Evolutionary conservation across 2,329 filamentous ascomycete species (phyloP).

Genomic region (Diaporthe amygdali): DNA sequence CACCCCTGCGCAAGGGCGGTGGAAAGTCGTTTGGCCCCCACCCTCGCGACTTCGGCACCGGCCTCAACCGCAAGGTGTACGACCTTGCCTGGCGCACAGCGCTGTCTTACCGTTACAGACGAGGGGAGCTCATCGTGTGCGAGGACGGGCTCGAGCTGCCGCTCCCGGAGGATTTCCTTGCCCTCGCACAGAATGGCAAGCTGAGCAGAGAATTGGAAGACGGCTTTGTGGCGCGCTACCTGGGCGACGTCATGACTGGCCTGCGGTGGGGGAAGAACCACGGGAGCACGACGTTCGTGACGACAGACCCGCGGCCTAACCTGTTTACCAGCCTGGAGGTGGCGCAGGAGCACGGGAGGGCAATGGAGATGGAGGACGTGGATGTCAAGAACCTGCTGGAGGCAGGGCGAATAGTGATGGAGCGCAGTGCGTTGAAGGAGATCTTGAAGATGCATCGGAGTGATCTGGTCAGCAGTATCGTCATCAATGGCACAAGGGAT

Average conservation of each 20-base stretch:
- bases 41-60: constrained; percentile 87
- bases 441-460: constrained; percentile 77
- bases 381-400: constrained; percentile 96
- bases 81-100: constrained; percentile 95
- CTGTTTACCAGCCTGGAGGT: constrained; percentile 71
- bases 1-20: constrained; percentile 81
- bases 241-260: constrained; percentile 70
- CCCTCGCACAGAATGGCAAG: constrained; percentile 39
- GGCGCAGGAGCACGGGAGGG: constrained; percentile 70
- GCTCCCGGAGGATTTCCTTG: constrained; percentile 55
- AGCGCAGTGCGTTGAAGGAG: constrained; percentile 77
- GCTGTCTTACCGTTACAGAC: constrained; percentile 86
- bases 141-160: constrained; percentile 77
- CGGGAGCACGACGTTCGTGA: constrained; percentile 79
- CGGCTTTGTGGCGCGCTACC: constrained; percentile 60
- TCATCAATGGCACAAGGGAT: constrained; percentile 45
- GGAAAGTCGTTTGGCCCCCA: constrained; percentile 91
- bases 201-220: constrained; percentile 48
- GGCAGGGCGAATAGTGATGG: constrained; percentile 83
- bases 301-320: constrained; percentile 61
- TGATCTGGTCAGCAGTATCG: constrained; percentile 61
- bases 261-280: constrained; percentile 72
- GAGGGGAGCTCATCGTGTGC: constrained; percentile 85
- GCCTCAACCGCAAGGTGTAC: constrained; percentile 87
- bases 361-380: constrained; percentile 76